Evolutionary conservation across 306 rosid genomes (phyloP).

Genomic region (Gynostemma pentaphyllum): DNA sequence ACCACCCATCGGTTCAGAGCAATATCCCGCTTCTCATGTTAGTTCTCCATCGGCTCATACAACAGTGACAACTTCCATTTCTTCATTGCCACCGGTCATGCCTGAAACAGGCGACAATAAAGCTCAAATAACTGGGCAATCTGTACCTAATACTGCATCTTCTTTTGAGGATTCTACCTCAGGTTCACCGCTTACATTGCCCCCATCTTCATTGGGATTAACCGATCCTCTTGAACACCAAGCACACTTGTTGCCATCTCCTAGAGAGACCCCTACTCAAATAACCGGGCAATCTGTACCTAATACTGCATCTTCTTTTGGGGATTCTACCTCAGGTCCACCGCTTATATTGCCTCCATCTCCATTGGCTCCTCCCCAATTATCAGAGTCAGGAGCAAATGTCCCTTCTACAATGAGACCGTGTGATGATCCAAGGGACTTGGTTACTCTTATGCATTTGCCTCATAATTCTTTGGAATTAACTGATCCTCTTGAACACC

Average conservation of each 20-base stretch:
- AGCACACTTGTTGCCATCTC: too few relatives aligned
- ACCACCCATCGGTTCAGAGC: conserved; percentile 21
- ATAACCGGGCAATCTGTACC: conserved; percentile 17
- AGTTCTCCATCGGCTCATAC: conserved; percentile 29
- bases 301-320: conserved; percentile 25
- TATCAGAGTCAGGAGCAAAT: conserved; percentile 20
- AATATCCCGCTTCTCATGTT: conserved; percentile 28
- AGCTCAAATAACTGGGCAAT: conserved; percentile 22
- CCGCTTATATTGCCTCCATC: conserved; percentile 26
- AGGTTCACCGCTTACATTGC: conserved; percentile 29
- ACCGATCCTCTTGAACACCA: too few relatives aligned
- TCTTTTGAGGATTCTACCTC: too few relatives aligned
- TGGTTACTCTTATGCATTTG: conserved; percentile 13
- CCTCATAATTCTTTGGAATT: conserved; percentile 23
- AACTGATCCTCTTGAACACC: conserved; percentile 6
- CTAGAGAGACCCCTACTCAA: too few relatives aligned
- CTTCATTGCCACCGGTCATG: conserved; percentile 19
- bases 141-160: conserved; percentile 25
- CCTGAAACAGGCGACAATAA: conserved; percentile 22
- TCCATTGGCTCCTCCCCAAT: conserved; percentile 31
- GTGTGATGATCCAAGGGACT: conserved; percentile 19
- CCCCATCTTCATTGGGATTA: conserved; percentile 30
- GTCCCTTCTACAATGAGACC: conserved; percentile 21
- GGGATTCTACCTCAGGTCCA: too few relatives aligned
- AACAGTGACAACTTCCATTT: conserved; percentile 14